A percentile compares a stretch with the other conserved stretches of the same genome.
These are phyloP conservation scores for Solanum gandarillasii DNA, from an alignment of 257 asterid genomes.

Conservation along the genomic window DNA sequence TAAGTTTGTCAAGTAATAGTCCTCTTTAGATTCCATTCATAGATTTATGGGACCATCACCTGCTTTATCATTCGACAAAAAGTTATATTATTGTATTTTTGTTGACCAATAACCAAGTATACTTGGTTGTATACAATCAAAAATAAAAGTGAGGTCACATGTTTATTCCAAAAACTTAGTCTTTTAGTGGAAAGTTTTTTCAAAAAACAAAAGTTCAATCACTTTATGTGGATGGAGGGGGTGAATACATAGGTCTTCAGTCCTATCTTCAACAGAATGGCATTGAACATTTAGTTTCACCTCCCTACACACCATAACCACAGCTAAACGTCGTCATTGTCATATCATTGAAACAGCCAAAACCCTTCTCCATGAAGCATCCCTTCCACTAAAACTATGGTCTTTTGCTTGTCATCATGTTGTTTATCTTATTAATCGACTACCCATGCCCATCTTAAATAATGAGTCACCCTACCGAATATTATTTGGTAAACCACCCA, in stretches of 20 bases:
- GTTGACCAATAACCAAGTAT: background rate
- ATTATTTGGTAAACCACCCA: no score
- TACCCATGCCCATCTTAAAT: no score
- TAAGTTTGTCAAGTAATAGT: background rate
- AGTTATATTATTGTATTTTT: no score
- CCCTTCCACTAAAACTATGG: no score
- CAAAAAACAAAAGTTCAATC: no score
- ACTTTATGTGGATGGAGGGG: background rate
- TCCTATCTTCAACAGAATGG: background rate
- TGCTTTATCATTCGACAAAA: background rate
- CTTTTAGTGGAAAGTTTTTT: background rate
- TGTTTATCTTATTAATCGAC: no score
- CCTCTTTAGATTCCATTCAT: background rate
- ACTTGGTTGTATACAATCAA: background rate
- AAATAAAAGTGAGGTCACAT: background rate
- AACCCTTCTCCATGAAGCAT: no score
- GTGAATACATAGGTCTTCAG: background rate
- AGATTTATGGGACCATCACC: background rate
- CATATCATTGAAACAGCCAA: no score
- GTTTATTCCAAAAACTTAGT: accelerated
- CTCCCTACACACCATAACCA: no score
- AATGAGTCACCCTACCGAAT: no score
- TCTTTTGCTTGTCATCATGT: no score
- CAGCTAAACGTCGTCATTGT: accelerated
- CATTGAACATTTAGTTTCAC: no score